Percentiles rank a stretch among this genome's conserved stretches.
Conservation (phyloP, 2,329 filamentous ascomycete genomes). For the Epichloe festucae region DNA sequence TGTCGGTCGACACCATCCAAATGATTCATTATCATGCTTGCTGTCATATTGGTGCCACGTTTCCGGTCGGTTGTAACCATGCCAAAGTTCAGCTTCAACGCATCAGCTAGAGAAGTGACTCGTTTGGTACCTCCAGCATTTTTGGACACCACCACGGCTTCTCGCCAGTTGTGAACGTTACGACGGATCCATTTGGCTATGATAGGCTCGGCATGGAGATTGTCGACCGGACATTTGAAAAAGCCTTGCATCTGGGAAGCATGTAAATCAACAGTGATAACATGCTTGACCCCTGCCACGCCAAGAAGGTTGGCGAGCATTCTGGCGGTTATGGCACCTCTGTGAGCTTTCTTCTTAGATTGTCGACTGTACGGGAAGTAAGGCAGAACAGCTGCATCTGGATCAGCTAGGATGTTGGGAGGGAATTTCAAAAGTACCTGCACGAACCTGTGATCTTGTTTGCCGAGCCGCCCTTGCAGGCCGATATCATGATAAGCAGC, state of each 20-base stretch:
- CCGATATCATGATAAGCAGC: constrained; percentile 96
- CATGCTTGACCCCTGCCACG: constrained; percentile 94
- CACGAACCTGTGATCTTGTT: constrained; percentile 85
- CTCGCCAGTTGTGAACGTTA: constrained; percentile 76
- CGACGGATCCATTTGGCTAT: constrained; percentile 90
- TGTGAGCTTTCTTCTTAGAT: constrained; percentile 97
- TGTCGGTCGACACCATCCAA: constrained; percentile 46
- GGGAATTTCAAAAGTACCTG: neutral
- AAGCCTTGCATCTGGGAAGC: constrained; percentile 99
- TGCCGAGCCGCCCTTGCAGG: constrained; percentile 93
- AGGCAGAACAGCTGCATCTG: constrained; percentile 59
- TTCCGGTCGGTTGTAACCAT: constrained; percentile 81
- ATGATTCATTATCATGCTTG: constrained; percentile 64
- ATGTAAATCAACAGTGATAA: constrained; percentile 94
- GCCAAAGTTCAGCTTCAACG: constrained; percentile 92
- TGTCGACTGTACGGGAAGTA: constrained; percentile 99
- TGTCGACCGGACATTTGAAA: constrained; percentile 95
- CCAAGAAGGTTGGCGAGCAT: constrained; percentile 93
- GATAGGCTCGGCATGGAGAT: constrained; percentile 88
- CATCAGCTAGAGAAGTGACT: constrained; percentile 90
- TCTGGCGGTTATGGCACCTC: constrained; percentile 88
- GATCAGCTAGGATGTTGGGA: neutral
- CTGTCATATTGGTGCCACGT: constrained; percentile 56
- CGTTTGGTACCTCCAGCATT: constrained; percentile 95
- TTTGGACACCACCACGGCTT: constrained; percentile 94